Percentiles rank a stretch among this genome's conserved stretches.
These are phyloP conservation scores for Infundibulicybe gibba DNA, from an alignment of 768 basidiomycete genomes.

Conservation along the genomic window DNA sequence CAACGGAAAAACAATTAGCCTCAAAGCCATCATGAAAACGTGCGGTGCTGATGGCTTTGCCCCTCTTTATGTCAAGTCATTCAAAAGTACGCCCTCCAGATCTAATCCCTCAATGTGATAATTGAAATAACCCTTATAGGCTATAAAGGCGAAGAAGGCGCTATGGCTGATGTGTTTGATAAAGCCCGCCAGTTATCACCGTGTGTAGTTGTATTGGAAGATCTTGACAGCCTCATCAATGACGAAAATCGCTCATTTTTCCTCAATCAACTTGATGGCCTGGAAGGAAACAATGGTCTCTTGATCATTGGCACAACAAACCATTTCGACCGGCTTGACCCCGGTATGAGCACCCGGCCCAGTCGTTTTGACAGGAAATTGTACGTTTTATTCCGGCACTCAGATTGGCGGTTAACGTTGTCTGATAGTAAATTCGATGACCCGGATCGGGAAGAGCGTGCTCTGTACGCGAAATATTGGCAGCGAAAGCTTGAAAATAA, in stretches of 20 bases:
- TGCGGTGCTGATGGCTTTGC: conserved; percentile 58
- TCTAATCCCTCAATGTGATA: background rate
- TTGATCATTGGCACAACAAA: conserved; percentile 81
- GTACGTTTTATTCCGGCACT: conserved; percentile 35
- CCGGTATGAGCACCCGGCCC: conserved; percentile 71
- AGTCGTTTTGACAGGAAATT: conserved; percentile 87
- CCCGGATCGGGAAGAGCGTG: conserved; percentile 61
- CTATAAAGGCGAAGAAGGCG: conserved; percentile 56
- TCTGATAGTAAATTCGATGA: conserved; percentile 63
- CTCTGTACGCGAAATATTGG: conserved; percentile 75
- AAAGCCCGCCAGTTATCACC: conserved; percentile 72
- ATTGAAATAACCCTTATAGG: conserved; percentile 28
- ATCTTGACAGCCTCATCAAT: conserved; percentile 76
- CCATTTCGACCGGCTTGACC: conserved; percentile 78
- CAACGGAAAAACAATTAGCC: conserved; percentile 81
- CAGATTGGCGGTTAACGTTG: background rate
- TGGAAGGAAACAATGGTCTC: conserved; percentile 77
- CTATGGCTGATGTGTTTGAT: conserved; percentile 65
- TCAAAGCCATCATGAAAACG: conserved; percentile 80
- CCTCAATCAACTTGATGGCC: conserved; percentile 81
- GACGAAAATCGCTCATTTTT: conserved; percentile 81
- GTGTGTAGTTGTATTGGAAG: conserved; percentile 58
- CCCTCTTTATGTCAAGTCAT: conserved; percentile 81
- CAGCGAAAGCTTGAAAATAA: conserved; percentile 69
- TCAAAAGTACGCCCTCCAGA: conserved; percentile 46